Evolutionary conservation across 176 grass and related monocot species (phyloP), one percentile per base, ranked within the genome.

Genomic region (Eragrostis nindensis): DNA sequence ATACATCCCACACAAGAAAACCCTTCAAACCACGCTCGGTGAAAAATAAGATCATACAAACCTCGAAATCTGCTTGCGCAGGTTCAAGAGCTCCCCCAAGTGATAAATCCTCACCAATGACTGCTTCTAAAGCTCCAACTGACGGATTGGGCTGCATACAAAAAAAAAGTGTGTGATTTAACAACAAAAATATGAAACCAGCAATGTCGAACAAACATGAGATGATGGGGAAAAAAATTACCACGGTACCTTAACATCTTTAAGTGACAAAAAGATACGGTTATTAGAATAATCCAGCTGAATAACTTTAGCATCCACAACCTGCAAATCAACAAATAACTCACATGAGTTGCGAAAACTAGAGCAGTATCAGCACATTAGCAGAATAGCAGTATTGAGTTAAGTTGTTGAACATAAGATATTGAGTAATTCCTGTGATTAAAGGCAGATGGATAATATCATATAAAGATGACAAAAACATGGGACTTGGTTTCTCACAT

Each of bases 201-300:
- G 11, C 2, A 41, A 71, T 55, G n/a, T n/a, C n/a, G 14, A 67
- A 71, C 25, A 21, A 46, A 77, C n/a, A n/a, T n/a, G n/a, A n/a
- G n/a, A n/a, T n/a, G n/a, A n/a, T n/a, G n/a, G n/a, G n/a, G n/a
- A 42, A 4, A n/a, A 13, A 40, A 47, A 64, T 42, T 27, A 4
- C 9, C 19, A 15, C 21, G 30, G 49, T 91, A 94, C 92, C 92
- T 72, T 94, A 57, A 91, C 82, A 79, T 92, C 88, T 93, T 87
- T 93, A 72, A 99, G 86, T 54, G 96, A 99, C 80, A 99, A 89
- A 83, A 83, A 91, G 47, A 99, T 99, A 16, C 85, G 88, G 62
- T 76, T 86, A 62, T 89, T 91, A 78, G 44, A 86, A 73, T 89
- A 93, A 70, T 99, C 92, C 73, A 95, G 83, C 65, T 90, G 88